Evolutionary conservation across 441 rosid genomes (phyloP), one percentile per base, ranked within the genome.

Genomic region (Adansonia madagascariensis): DNA sequence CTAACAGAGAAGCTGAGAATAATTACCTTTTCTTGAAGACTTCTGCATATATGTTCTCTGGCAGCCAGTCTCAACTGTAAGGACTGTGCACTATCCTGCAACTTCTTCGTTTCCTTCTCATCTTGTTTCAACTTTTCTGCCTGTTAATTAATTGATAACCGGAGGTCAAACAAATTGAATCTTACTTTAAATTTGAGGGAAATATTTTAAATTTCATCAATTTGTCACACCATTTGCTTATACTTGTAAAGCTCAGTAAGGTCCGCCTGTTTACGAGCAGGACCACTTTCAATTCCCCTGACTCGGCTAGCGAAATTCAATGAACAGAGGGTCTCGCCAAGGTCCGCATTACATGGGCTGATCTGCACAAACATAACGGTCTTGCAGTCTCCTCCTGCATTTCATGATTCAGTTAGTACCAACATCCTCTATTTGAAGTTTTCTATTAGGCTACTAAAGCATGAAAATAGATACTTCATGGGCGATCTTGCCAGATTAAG

Each of bases 341-440:
- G 88, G 82, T 95, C 98, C 8, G 85, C 78, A 43, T 88, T 63
- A 80, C 90, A 86, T 3, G 98, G 98, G 68, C 98, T 95, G 74
- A 95, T 90, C 87, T 95, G 99, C 81, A 93, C 99, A 86, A 93
- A 92, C 98, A 95, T 95, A 76, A 95, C 76, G 41, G 98, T 92
- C 80, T 95, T 93, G 89, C 99, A 95, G 82, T 93, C 97, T 46
- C 93, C 97, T 67, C 98, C 97, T 93, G 89, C 81, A 83, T 72
- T 79, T 79, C 57, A 75, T 60, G 41, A 65, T 72, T 56, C 49
- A 75, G 31, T 71, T 20, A n/a, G 18, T 3, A 73, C 0, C 9
- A 53, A 0, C 2, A 1, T 2, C 31, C 41, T 60, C 41, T 0
- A 39, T 3, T 60, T 10, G 15, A 60, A 60, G 39, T 24, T 11